Evolutionary conservation across 768 basidiomycete genomes (phyloP).

Genomic region (Suillus bovinus): DNA sequence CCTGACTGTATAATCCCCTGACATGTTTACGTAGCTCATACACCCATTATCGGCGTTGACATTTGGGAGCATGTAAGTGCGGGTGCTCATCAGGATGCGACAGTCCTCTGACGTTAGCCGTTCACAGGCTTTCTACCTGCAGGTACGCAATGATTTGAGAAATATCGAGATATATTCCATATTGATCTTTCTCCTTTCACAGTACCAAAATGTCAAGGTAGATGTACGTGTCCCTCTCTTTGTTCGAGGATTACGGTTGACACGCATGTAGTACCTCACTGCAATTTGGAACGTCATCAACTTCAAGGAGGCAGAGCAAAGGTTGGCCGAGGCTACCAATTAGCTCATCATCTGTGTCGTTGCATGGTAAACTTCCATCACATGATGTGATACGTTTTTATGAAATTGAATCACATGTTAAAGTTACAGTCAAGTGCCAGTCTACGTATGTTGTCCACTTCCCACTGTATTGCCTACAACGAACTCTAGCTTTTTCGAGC

Average conservation of each 20-base stretch:
- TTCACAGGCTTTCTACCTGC: constrained; percentile 65
- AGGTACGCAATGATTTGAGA: constrained; percentile 14
- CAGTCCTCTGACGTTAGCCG: constrained; percentile 10
- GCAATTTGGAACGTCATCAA: constrained; percentile 97
- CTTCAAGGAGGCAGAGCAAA: constrained; percentile 86
- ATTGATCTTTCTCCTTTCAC: constrained; percentile 29
- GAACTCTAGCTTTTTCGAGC: background rate
- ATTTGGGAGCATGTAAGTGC: constrained; percentile 90
- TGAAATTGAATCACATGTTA: background rate
- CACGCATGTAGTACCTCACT: constrained; percentile 70
- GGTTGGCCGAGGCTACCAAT: constrained; percentile 41
- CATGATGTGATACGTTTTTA: background rate
- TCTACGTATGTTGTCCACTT: background rate
- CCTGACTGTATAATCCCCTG: constrained; percentile 6
- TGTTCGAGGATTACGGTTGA: constrained; percentile 8
- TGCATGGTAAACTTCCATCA: background rate
- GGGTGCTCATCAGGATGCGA: constrained; percentile 10
- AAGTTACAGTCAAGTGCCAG: background rate
- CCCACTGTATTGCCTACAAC: background rate
- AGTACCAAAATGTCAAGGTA: constrained; percentile 92
- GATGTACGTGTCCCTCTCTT: constrained; percentile 59
- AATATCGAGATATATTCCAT: background rate
- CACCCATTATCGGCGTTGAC: constrained; percentile 93
- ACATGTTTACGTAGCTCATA: constrained; percentile 54
- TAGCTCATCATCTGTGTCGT: constrained; percentile 12